These are phyloP conservation scores for Albizia julibrissin DNA, from an alignment of 306 rosid genomes.

Conservation along the genomic window DNA sequence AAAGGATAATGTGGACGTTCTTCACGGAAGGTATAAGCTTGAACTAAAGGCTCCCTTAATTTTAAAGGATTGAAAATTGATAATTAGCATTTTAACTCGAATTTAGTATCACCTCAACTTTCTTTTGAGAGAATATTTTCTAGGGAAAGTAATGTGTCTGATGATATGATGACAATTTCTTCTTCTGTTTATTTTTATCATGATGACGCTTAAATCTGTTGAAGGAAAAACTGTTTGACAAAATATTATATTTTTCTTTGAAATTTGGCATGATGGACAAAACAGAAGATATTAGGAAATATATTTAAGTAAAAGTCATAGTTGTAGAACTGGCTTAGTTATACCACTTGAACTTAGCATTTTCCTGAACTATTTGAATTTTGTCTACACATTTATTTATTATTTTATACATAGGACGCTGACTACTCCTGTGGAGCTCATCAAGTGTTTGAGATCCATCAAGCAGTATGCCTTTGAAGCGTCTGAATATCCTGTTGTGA, in stretches of 20 bases:
- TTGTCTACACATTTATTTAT: constrained; percentile 15
- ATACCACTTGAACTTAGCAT: constrained; percentile 10
- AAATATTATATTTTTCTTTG: background rate
- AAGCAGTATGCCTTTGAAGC: constrained; percentile 76
- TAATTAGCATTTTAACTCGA: background rate
- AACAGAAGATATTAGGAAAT: background rate
- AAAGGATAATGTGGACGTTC: constrained; percentile 81
- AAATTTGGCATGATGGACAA: background rate
- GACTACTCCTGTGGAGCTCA: constrained; percentile 91
- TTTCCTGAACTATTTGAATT: constrained; percentile 12
- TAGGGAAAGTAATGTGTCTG: background rate
- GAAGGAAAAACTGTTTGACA: constrained; percentile 2
- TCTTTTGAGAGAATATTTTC: background rate
- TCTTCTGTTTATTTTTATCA: constrained; percentile 19
- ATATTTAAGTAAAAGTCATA: background rate
- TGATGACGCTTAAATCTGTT: background rate
- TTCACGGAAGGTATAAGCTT: constrained; percentile 80
- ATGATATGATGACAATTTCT: constrained; percentile 1
- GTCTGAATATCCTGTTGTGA: constrained; percentile 93
- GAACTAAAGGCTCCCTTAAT: background rate
- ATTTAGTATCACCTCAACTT: background rate
- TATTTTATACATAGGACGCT: constrained; percentile 60
- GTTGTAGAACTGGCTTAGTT: background rate
- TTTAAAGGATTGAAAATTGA: background rate
- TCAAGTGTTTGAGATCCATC: constrained; percentile 85